Conservation (phyloP, 805 yeast species). For the Zygotorulaspora florentina region DNA sequence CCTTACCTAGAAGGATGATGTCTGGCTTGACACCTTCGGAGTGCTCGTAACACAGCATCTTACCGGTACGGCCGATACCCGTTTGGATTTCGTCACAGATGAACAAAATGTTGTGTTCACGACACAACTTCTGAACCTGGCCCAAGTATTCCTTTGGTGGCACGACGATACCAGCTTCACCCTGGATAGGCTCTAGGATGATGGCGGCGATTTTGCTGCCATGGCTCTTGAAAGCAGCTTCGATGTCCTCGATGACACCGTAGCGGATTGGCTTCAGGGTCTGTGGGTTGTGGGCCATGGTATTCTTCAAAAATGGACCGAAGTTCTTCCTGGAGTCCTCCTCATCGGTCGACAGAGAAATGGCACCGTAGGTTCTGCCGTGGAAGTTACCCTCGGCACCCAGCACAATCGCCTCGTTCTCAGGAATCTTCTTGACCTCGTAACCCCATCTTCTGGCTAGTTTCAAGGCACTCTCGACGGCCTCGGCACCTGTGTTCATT, state of each 20-base stretch:
- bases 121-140: slow-evolving; percentile 68
- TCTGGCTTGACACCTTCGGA: slow-evolving; percentile 78
- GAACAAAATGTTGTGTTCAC: slow-evolving; percentile 76
- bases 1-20: slow-evolving; percentile 85
- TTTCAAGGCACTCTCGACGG: slow-evolving; percentile 92
- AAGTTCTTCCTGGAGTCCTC: slow-evolving; percentile 84
- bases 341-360: slow-evolving; percentile 88
- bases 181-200: slow-evolving; percentile 92
- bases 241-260: slow-evolving; percentile 83
- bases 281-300: slow-evolving; percentile 78
- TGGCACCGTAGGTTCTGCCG: slow-evolving; percentile 92
- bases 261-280: slow-evolving; percentile 47
- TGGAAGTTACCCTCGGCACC: slow-evolving; percentile 91
- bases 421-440: slow-evolving; percentile 75
- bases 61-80: slow-evolving; percentile 96
- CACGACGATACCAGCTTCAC: slow-evolving; percentile 97
- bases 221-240: slow-evolving; percentile 70
- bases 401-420: slow-evolving; percentile 78
- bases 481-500: slow-evolving; percentile 99
- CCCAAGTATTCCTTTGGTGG: slow-evolving; percentile 81
- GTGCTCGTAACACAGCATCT: slow-evolving; percentile 88
- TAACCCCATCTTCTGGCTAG: slow-evolving; percentile 98
- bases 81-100: slow-evolving; percentile 98
- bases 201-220: slow-evolving; percentile 91
- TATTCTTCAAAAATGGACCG: slow-evolving; percentile 83